Base-by-base conservation (phyloP, 2,329 filamentous ascomycete genomes). In the Rhynchosporium graminicola region DNA sequence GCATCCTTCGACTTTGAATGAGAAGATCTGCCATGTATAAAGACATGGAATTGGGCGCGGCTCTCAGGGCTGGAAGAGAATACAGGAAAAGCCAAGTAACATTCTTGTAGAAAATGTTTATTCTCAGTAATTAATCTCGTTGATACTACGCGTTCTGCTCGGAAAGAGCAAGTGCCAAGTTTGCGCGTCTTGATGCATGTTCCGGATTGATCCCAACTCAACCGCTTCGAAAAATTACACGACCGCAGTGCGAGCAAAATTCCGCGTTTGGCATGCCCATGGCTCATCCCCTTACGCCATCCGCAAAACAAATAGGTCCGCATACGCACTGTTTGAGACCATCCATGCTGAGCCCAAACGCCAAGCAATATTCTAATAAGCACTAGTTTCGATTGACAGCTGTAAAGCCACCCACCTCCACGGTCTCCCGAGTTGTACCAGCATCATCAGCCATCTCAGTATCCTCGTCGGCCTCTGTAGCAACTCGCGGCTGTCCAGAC, bases 401-500 rank as follows among this genome's bases (percentile, higher is more conserved):
- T 15, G 72, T 74, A 57, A 74, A 74, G 10, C 72, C 72, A 51
- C 67, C 63, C 50, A 36, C 63, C 10, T 62, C 65, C n/a, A 51
- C 61, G 26, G 40, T 60, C 20, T 50, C 57, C 28, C 47, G 56
- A 43, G 66, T 58, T n/a, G 62, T 64, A 13, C 60, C 62, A 47
- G 57, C 59, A 33, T 65, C 65, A 58, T 76, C 76, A 60, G 72
- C 74, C 57, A 73, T 73, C 45, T 74, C 72, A 8, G 71, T 67
- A 63, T 74, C 74, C 31, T 71, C 70, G 52, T 73, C 71, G n/a
- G 62, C 65, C 15, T 65, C 68, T 20, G 63, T 65, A 31, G 69
- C 65, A 54, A 31, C 60, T 43, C 67, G 63, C 48, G 28, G 56
- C 42, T 65, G 67, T 31, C 50, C 68, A 58, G 69, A 64, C 42